phyloP scores from a whole-genome alignment of 805 yeast species.

The Kurtzmaniella cleridarum region DNA sequence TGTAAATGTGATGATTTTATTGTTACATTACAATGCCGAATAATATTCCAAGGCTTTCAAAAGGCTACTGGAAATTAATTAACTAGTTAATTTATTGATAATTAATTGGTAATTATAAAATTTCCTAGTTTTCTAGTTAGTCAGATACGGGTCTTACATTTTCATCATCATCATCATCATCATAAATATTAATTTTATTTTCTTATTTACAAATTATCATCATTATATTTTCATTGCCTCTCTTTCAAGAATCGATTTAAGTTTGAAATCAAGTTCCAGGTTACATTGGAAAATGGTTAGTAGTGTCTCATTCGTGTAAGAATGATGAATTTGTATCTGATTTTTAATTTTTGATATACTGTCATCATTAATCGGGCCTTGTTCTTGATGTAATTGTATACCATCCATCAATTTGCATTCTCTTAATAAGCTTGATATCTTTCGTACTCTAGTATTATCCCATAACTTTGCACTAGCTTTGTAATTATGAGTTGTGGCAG shows the following conservation, averaged over 20 bases:
- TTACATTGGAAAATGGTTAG: not conserved
- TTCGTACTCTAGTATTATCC: conserved; percentile 41
- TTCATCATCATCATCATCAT: no score
- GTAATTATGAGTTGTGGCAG: conserved; percentile 40
- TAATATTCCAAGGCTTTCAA: conserved; percentile 6
- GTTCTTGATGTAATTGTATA: no score
- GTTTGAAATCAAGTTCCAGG: not conserved
- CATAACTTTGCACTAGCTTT: conserved; percentile 36
- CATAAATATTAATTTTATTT: conserved; percentile 1
- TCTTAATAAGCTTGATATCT: conserved; percentile 43
- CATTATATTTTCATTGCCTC: not conserved
- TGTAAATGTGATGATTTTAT: not conserved
- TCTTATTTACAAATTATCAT: not conserved
- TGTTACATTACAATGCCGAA: conserved; percentile 4
- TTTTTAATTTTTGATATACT: no score
- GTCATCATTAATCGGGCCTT: no score
- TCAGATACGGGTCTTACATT: conserved; percentile 32
- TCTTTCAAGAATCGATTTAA: not conserved
- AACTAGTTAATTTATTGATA: no score
- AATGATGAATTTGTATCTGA: no score
- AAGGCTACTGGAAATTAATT: conserved; percentile 5
- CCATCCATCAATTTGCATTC: conserved; percentile 15
- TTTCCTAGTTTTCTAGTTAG: conserved; percentile 4
- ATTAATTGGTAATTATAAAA: no score
- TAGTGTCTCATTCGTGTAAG: not conserved